Percentiles rank a stretch among this genome's conserved stretches.
phyloP scores from a whole-genome alignment of 306 rosid species.

The Chamaecrista fasciculata region DNA sequence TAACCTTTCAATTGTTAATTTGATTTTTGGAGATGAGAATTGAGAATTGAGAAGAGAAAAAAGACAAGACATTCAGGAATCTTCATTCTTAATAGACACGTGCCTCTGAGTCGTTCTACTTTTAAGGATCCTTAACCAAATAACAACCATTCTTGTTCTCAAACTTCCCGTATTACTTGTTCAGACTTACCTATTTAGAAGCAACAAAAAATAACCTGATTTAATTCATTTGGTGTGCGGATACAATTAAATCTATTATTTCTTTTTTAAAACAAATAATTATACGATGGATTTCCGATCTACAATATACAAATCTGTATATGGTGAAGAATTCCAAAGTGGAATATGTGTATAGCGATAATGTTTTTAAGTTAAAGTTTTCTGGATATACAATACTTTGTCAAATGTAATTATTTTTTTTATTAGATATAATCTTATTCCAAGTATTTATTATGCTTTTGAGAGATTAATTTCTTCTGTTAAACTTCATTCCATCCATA shows the following conservation, averaged over 20 bases:
- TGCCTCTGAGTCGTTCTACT: not conserved
- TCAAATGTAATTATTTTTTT: too few relatives aligned
- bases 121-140: not conserved
- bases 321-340: too few relatives aligned
- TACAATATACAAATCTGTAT: too few relatives aligned
- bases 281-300: too few relatives aligned
- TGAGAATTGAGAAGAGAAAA: not conserved
- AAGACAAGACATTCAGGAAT: not conserved
- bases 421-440: too few relatives aligned
- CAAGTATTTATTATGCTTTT: too few relatives aligned
- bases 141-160: not conserved
- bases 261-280: too few relatives aligned
- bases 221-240: not conserved
- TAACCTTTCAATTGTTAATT: not conserved
- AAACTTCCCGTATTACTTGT: slow-evolving; percentile 30
- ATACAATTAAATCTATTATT: not conserved
- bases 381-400: not conserved
- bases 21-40: not conserved
- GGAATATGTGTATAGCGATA: too few relatives aligned
- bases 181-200: not conserved
- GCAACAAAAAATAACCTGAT: not conserved
- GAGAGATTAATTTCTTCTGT: too few relatives aligned
- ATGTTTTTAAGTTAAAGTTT: too few relatives aligned
- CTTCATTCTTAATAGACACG: slow-evolving; percentile 24
- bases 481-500: too few relatives aligned